Base-by-base conservation (phyloP, 164 flowering plant genomes). In the Stephania japonica region DNA sequence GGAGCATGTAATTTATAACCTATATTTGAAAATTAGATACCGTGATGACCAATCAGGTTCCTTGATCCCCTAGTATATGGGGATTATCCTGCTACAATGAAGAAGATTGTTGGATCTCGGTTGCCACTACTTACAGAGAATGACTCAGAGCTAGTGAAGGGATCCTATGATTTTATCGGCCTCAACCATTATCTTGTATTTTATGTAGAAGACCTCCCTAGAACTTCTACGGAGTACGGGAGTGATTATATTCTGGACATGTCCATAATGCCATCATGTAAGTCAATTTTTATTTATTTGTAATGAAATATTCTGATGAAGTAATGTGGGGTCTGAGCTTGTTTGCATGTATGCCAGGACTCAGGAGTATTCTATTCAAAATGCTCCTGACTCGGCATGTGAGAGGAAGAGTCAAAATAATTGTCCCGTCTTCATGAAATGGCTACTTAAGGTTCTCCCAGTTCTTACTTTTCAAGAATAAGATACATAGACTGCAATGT, bases 131-230 rank as follows among this genome's bases (percentile, higher is more conserved):
- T 76, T 42, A 76, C 50, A 8, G 43, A 53, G 18, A 65, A 27
- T 59, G 71, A 76, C 47, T 71, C 78, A 1, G 42, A 38, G 26
- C 75, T 13, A 11, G 7, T 76, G 25, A 72, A 62, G 63, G 75
- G 75, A 12, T 72, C 75, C 21, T 76, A 66, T 53, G 75, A 76
- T 42, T 76, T 76, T 42, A 65, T 76, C 14, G 78, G 78, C 24
- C 25, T 76, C n/a, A 76, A 76, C 63, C 75, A 76, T 61, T 76
- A 76, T 71, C 0, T 6, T 14, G 25, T 43, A 50, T 5, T 53
- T 9, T 47, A 66, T 67, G 70, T 71, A 5, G 13, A 27, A 56
- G 66, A 76, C 68, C 21, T 47, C 32, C 66, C 64, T 66, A 42
- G 68, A 23, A 21, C 61, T 49, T 56, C 16, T 19, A n/a, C n/a